These are phyloP conservation scores for Aphanomyces stellatus DNA, from an alignment of 352 stramenopile species.

Conservation along the genomic window DNA sequence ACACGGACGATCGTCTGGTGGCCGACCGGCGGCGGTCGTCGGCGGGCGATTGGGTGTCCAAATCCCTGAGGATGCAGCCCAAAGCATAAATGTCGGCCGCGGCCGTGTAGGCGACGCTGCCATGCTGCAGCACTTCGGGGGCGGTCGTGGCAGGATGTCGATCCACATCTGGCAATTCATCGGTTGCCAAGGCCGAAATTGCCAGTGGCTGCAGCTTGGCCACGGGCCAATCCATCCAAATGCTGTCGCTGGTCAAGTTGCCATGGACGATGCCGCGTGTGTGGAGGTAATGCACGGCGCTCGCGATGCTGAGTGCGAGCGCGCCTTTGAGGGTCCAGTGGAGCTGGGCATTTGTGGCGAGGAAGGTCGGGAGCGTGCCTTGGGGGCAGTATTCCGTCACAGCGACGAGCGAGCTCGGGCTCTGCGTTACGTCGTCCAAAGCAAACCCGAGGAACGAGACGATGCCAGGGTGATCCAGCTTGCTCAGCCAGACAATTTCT, in stretches of 20 bases:
- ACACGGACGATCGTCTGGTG: no score
- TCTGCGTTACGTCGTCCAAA: constrained; percentile 37
- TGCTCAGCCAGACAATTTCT: constrained; percentile 63
- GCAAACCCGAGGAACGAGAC: constrained; percentile 70
- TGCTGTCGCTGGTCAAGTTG: constrained; percentile 26
- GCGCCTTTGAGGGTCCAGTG: neutral
- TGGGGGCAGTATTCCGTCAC: constrained; percentile 71
- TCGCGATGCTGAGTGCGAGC: constrained; percentile 18
- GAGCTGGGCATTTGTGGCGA: neutral
- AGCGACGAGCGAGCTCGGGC: constrained; percentile 48
- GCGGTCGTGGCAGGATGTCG: neutral
- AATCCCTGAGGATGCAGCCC: neutral
- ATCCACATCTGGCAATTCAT: no score
- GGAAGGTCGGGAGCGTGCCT: constrained; percentile 41
- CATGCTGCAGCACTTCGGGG: neutral
- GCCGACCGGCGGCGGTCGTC: neutral
- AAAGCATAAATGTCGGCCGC: constrained; percentile 9
- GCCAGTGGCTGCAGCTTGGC: neutral
- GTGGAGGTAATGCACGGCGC: constrained; percentile 52
- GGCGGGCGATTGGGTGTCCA: neutral
- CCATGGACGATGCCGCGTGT: constrained; percentile 25
- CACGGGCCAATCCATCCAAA: constrained; percentile 24
- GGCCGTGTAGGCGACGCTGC: neutral
- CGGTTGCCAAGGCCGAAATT: neutral
- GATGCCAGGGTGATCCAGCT: constrained; percentile 67